These are phyloP conservation scores for Eucalyptus shirleyi DNA, from an alignment of 345 rosid species.

Conservation along the genomic window DNA sequence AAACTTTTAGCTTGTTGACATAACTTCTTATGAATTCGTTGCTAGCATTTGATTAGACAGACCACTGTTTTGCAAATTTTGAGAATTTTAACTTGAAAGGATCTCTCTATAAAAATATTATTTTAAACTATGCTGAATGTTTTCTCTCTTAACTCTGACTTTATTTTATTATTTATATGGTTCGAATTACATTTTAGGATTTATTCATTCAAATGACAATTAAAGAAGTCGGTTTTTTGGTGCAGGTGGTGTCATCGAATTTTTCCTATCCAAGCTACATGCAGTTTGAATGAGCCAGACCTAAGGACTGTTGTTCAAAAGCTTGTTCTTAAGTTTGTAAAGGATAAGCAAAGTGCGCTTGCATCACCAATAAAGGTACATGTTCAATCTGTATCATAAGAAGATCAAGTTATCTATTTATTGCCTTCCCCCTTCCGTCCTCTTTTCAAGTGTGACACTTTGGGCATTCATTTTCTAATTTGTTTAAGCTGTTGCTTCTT, in stretches of 20 bases:
- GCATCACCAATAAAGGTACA: conserved; percentile 57
- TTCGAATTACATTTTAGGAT: background rate
- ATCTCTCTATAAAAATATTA: background rate
- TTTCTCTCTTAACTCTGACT: background rate
- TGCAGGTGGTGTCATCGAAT: conserved; percentile 96
- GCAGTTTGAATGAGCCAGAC: conserved; percentile 62
- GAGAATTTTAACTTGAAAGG: background rate
- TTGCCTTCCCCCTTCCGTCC: background rate
- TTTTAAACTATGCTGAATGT: background rate
- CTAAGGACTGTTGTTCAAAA: conserved; percentile 54
- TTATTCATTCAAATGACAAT: background rate
- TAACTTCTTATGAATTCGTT: background rate
- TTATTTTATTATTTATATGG: background rate
- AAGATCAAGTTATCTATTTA: background rate
- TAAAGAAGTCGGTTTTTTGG: background rate
- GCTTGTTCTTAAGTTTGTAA: conserved; percentile 51
- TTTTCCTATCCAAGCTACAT: conserved; percentile 87
- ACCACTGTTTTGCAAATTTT: background rate
- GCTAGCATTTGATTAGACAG: background rate
- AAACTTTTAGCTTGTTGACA: background rate
- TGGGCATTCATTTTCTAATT: background rate
- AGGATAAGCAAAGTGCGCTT: conserved; percentile 31
- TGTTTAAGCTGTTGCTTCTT: background rate
- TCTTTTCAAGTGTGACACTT: background rate
- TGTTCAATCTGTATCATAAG: background rate